phyloP scores from a whole-genome alignment of 2,329 filamentous ascomycete genomes.

The Ophiocordyceps camponoti-floridani region DNA sequence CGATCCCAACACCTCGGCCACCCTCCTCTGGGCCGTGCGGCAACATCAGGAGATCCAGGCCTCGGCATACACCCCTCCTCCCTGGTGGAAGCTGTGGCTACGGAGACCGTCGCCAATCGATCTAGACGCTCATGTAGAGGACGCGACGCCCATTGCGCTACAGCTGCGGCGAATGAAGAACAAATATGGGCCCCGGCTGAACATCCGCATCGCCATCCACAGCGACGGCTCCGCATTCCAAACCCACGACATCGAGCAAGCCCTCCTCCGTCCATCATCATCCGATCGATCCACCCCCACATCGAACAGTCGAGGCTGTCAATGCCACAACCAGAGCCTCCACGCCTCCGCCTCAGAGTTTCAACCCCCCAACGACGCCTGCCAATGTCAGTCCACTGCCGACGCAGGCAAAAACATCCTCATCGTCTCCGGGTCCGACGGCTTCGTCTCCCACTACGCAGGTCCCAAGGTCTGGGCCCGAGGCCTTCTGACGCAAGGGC shows the following conservation, averaged over 20 bases:
- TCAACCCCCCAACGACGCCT: conserved; percentile 8
- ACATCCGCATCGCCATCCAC: conserved; percentile 64
- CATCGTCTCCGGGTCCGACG: conserved; percentile 80
- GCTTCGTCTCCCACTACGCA: conserved; percentile 67
- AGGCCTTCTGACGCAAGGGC: conserved; percentile 58
- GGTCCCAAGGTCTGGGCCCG: conserved; percentile 61
- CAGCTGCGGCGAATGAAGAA: conserved; percentile 46
- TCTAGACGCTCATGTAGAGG: conserved; percentile 6
- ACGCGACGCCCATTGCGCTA: conserved; percentile 32
- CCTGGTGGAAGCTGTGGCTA: conserved; percentile 10
- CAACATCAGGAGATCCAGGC: conserved; percentile 33
- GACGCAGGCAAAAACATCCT: conserved; percentile 41
- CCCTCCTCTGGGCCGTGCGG: conserved; percentile 71
- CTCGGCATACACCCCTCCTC: conserved; percentile 1
- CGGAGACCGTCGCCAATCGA: conserved; percentile 5
- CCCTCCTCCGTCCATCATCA: conserved; percentile 7
- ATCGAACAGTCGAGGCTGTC: conserved; percentile 1
- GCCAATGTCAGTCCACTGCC: conserved; percentile 8
- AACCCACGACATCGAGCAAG: conserved; percentile 25
- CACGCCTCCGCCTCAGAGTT: conserved; percentile 14
- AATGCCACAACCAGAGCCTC: conserved; percentile 14
- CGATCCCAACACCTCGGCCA: conserved; percentile 11
- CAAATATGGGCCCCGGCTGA: conserved; percentile 35
- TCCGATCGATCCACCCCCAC: not conserved
- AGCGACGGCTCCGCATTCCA: conserved; percentile 54